Base-by-base conservation (phyloP, 805 yeast species). In the Myxozyma kluyveri region DNA sequence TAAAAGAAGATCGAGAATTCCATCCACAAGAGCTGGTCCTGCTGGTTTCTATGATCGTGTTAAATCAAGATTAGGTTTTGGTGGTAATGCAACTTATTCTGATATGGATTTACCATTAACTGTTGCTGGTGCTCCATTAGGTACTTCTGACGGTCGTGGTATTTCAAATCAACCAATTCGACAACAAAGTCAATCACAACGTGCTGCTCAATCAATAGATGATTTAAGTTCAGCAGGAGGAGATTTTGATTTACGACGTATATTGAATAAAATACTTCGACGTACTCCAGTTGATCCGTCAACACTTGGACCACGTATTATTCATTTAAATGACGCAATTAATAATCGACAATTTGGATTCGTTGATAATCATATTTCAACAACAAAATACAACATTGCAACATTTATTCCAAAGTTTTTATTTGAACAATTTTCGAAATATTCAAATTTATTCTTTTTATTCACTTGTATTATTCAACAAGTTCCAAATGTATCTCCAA, bases 351-450 rank as follows among this genome's bases (percentile, higher is more conserved):
- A 78, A 1, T 75, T 73, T 54, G 75, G 82, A 2, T 91, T 79
- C 70, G 75, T 78, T 50, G 90, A 83, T 53, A 93, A 93, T 69
- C 90, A 90, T 66, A 84, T 93, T 59, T 86, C 95, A 26, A 95
- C 99, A 3, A 90, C 99, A 10, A 93, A 93, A 67, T 93, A 95
- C 73, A 95, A 93, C 67, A 70, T 82, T 53, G 95, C 93, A 22
- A 95, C 99, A 0, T 93, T 93, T 63, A 59, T 93, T 44, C 99
- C 99, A 21, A 95, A 95, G 69, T 93, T 93, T 66, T 71, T 93
- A 58, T 88, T 89, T 63, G 99, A 93, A 72, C 99, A 93, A 70
- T 95, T 93, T 70, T 87, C 96, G 56, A 93, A 91, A 69, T 95
- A 93, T 67, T 97, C 99, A 9, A 93, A 93, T 66, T 73, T 93